Evolutionary conservation across 805 yeast species (phyloP).

Genomic region (Candida tibetensis): DNA sequence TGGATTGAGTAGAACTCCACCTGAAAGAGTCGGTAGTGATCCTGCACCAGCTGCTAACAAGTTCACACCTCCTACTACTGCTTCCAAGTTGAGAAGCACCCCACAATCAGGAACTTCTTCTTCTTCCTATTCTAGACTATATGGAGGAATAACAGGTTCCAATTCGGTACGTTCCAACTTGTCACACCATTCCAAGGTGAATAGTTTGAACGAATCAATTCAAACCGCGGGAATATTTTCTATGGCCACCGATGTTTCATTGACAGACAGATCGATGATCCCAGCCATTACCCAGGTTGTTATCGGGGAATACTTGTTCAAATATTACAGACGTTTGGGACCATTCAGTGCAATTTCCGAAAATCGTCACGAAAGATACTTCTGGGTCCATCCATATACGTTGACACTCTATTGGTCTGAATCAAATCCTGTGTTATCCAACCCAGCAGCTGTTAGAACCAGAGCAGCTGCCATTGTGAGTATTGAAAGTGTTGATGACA

Average conservation of each 20-base stretch:
- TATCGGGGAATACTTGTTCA: conserved; percentile 86
- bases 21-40: conserved; percentile 15
- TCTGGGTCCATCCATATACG: conserved; percentile 96
- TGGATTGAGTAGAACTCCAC: conserved; percentile 11
- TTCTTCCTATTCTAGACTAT: conserved; percentile 3
- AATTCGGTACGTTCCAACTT: conserved; percentile 28
- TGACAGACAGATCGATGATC: conserved; percentile 68
- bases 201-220: conserved; percentile 31
- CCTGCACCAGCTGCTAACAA: conserved; percentile 19
- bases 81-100: conserved; percentile 9
- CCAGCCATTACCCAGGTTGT: conserved; percentile 90
- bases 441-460: conserved; percentile 64
- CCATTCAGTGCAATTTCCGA: conserved; percentile 74
- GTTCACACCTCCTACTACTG: conserved; percentile 18
- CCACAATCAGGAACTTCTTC: conserved; percentile 9
- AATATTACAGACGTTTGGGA: conserved; percentile 77
- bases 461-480: conserved; percentile 76
- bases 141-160: conserved; percentile 7
- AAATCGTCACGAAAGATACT: conserved; percentile 83
- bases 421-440: conserved; percentile 70
- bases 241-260: conserved; percentile 60
- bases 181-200: conserved; percentile 26
- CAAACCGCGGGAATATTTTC: conserved; percentile 35
- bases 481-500: conserved; percentile 78
- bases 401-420: conserved; percentile 88